These are phyloP conservation scores for Canariomyces notabilis DNA, from an alignment of 2,329 filamentous ascomycete species.

Conservation along the genomic window DNA sequence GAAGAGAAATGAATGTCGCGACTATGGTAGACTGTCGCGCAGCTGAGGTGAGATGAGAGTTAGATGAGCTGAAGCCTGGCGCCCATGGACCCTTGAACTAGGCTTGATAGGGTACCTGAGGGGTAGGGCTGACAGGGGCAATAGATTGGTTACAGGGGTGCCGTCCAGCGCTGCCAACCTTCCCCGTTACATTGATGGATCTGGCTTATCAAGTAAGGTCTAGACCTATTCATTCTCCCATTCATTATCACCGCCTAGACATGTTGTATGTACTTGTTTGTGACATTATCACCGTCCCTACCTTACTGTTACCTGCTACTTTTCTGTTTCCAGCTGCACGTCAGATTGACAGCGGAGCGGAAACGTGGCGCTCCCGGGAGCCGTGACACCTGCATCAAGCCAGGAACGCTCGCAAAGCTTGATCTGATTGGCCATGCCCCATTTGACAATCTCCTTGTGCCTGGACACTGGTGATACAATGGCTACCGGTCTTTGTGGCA, in stretches of 20 bases:
- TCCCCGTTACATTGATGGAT: not conserved
- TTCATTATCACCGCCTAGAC: no score
- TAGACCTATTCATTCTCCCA: no score
- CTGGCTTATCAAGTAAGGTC: not conserved
- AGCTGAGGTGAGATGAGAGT: not conserved
- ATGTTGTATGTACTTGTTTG: no score
- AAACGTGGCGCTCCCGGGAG: no score
- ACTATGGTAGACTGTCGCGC: no score
- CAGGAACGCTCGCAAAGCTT: no score
- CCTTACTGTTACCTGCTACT: no score
- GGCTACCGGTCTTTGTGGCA: not conserved
- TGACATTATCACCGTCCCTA: no score
- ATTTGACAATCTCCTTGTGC: not conserved
- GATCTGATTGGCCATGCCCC: no score
- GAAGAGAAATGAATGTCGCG: not conserved
- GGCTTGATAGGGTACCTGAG: not conserved
- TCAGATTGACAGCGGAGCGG: no score
- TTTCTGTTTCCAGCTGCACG: no score
- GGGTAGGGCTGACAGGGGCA: not conserved
- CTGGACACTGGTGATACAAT: not conserved
- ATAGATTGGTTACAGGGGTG: not conserved
- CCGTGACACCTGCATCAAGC: no score
- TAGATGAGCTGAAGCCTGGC: not conserved
- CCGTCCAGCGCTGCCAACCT: not conserved
- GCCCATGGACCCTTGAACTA: not conserved